A percentile compares a stretch with the other conserved stretches of the same genome.
Conservation (phyloP, 352 stramenopile species). For the Pythium rhizo-oryzae region DNA sequence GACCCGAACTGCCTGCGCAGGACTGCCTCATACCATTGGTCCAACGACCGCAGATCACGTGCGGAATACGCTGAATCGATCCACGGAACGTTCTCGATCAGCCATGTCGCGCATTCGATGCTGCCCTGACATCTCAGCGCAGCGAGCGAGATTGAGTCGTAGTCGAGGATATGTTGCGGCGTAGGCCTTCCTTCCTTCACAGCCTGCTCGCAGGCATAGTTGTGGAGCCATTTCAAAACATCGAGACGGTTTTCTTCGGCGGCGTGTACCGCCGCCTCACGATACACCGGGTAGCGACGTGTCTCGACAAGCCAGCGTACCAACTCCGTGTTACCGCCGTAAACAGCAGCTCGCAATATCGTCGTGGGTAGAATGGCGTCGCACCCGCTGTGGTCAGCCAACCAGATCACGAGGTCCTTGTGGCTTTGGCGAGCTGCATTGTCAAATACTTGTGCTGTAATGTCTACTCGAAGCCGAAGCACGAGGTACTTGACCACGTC, state of each 20-base stretch:
- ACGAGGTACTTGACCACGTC: slow-evolving; percentile 2
- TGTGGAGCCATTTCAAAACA: slow-evolving; percentile 4
- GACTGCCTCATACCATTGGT: not conserved
- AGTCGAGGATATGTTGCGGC: slow-evolving; percentile 1
- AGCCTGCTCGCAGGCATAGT: not conserved
- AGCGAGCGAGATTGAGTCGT: slow-evolving; percentile 1
- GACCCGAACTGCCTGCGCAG: not conserved
- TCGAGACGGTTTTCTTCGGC: not conserved
- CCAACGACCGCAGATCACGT: not conserved
- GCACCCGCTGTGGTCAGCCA: not conserved
- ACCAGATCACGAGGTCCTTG: not conserved
- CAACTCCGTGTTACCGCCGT: not conserved
- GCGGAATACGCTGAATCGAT: not conserved
- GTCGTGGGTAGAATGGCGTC: not conserved
- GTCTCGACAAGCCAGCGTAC: slow-evolving; percentile 2
- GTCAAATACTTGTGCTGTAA: slow-evolving; percentile 6
- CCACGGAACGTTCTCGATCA: not conserved
- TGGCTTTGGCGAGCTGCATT: slow-evolving; percentile 3
- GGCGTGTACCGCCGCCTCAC: not conserved
- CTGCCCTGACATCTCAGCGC: not conserved
- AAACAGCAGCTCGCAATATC: not conserved
- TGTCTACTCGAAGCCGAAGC: not conserved
- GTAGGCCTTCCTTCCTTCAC: not conserved
- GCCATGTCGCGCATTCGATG: slow-evolving; percentile 3
- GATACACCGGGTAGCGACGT: not conserved